Percentiles rank a stretch among this genome's conserved stretches.
phyloP scores from a whole-genome alignment of 768 basidiomycete genomes.

The Aureoboletus auriporus region DNA sequence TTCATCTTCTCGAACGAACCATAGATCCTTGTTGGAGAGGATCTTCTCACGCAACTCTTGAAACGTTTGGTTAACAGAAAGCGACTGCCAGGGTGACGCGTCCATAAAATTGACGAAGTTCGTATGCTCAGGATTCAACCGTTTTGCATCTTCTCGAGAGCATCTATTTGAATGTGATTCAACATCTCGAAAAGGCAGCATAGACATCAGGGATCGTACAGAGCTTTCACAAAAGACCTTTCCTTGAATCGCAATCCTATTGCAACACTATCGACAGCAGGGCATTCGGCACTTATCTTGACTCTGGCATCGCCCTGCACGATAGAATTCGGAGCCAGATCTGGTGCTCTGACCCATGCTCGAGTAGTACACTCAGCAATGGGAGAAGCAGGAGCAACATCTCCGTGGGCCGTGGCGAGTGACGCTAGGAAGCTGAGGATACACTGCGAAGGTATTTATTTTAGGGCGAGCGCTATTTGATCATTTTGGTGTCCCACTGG shows the following conservation, averaged over 20 bases:
- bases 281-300: slow-evolving; percentile 14
- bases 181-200: not conserved
- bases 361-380: slow-evolving; percentile 1
- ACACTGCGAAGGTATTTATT: not conserved
- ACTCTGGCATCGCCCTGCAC: slow-evolving; percentile 13
- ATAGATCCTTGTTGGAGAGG: slow-evolving; percentile 11
- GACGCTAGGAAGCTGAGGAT: slow-evolving; percentile 2
- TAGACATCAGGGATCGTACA: not conserved
- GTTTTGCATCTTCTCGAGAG: slow-evolving; percentile 1
- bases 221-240: slow-evolving; percentile 11
- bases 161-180: not conserved
- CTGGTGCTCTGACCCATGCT: slow-evolving; percentile 21
- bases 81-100: not conserved
- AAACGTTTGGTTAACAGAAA: not conserved
- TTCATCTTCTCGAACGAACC: slow-evolving; percentile 19
- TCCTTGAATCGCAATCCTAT: slow-evolving; percentile 21
- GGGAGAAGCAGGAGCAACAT: not conserved
- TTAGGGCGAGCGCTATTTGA: too few species aligned
- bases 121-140: not conserved
- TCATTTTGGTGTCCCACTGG: not conserved
- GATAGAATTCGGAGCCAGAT: slow-evolving; percentile 11
- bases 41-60: not conserved
- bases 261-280: slow-evolving; percentile 1
- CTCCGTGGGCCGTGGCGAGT: not conserved
- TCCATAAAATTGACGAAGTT: not conserved